A percentile compares a stretch with the other conserved stretches of the same genome.
Conservation (phyloP, 495 filamentous ascomycete genomes). For the Trichoderma erinaceum region DNA sequence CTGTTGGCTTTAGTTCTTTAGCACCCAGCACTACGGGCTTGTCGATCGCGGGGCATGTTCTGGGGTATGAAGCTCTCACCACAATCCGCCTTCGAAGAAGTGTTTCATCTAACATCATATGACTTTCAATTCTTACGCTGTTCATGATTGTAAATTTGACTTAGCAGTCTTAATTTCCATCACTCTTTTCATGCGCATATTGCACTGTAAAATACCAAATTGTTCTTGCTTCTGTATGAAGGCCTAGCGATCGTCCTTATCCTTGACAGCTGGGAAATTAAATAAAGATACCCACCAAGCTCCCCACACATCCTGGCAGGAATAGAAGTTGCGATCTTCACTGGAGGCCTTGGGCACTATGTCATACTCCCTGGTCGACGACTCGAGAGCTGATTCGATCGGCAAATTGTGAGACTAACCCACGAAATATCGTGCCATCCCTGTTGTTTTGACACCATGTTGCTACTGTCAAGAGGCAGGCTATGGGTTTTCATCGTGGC, state of each 20-base stretch:
- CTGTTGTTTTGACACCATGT: background rate
- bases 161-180: too few relatives aligned
- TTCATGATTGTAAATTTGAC: too few relatives aligned
- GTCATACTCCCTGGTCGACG: background rate
- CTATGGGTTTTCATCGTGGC: background rate
- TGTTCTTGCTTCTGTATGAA: too few relatives aligned
- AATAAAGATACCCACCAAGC: background rate
- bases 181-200: too few relatives aligned
- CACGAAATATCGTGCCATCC: background rate
- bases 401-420: background rate
- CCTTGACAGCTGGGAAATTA: background rate
- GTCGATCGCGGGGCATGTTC: constrained; percentile 5
- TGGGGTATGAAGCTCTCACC: background rate
- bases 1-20: background rate
- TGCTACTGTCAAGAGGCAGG: background rate
- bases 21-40: background rate
- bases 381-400: background rate
- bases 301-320: background rate
- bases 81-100: background rate
- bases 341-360: background rate
- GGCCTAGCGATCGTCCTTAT: background rate
- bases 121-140: too few relatives aligned
- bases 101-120: too few relatives aligned
- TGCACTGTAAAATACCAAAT: too few relatives aligned
- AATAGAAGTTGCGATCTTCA: constrained; percentile 8